Evolutionary conservation across 257 asterid genomes (phyloP).

Genomic region (Ophiorrhiza pumila): DNA sequence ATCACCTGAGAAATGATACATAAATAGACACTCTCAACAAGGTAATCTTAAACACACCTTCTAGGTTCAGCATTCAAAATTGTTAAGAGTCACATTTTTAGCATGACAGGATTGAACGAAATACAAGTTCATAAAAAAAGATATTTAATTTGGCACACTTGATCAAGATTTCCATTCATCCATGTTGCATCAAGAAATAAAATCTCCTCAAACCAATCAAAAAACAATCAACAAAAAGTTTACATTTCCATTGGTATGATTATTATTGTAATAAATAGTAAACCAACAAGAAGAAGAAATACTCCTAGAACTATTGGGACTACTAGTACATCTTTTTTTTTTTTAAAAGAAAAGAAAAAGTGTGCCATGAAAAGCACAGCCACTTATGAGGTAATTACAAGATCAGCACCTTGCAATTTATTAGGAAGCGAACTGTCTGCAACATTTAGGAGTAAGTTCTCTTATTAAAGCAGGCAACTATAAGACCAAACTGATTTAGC

Average conservation of each 20-base stretch:
- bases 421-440: not conserved
- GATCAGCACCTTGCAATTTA: not conserved
- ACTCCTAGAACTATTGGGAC: not conserved
- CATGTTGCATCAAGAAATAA: not conserved
- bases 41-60: not conserved
- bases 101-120: not conserved
- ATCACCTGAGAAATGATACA: conserved; percentile 65
- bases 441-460: not conserved
- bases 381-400: not conserved
- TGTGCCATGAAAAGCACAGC: not conserved
- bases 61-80: not conserved
- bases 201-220: not conserved
- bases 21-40: not conserved
- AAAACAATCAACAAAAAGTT: not conserved
- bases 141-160: not conserved
- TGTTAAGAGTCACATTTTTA: not conserved
- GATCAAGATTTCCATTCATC: not conserved
- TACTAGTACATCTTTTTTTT: not conserved
- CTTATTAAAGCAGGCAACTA: not conserved
- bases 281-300: not conserved
- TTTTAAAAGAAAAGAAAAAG: too few species aligned
- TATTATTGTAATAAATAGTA: not conserved
- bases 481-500: not conserved
- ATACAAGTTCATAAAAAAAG: not conserved
- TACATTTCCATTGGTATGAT: not conserved